These are phyloP conservation scores for Penicillium griseofulvum DNA, from an alignment of 2,329 filamentous ascomycete genomes.

Conservation along the genomic window DNA sequence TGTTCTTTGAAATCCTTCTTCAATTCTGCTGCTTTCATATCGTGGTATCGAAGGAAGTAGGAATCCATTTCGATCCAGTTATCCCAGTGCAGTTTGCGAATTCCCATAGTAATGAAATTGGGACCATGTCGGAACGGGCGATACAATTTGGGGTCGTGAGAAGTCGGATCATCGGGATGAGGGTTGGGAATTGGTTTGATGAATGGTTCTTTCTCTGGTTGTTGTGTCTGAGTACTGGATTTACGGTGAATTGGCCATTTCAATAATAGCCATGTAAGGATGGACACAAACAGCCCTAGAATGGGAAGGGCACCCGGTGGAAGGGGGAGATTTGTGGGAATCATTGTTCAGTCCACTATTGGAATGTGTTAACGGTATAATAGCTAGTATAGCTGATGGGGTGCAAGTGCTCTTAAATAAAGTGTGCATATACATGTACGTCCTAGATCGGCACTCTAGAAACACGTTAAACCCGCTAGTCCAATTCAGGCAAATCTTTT, in stretches of 20 bases:
- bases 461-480: neutral
- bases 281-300: neutral
- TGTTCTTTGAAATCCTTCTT: slow-evolving; percentile 13
- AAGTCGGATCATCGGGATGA: neutral
- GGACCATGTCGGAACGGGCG: slow-evolving; percentile 15
- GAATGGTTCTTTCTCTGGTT: neutral
- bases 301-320: neutral
- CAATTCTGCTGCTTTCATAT: slow-evolving; percentile 13
- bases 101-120: slow-evolving; percentile 17
- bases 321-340: neutral
- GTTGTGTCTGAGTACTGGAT: neutral
- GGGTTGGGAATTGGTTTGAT: neutral
- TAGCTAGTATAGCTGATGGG: neutral
- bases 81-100: slow-evolving; percentile 15
- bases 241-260: neutral
- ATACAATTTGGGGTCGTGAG: slow-evolving; percentile 6
- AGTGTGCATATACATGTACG: neutral
- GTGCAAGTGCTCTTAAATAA: neutral
- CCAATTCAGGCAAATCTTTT: neutral
- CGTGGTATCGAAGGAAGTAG: slow-evolving; percentile 15
- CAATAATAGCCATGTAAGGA: neutral
- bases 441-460: neutral
- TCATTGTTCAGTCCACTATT: neutral
- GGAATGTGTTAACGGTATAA: neutral
- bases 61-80: slow-evolving; percentile 20